Base-by-base conservation (phyloP, 371 early-diverging fungal species). In the Mortierella sp. region DNA sequence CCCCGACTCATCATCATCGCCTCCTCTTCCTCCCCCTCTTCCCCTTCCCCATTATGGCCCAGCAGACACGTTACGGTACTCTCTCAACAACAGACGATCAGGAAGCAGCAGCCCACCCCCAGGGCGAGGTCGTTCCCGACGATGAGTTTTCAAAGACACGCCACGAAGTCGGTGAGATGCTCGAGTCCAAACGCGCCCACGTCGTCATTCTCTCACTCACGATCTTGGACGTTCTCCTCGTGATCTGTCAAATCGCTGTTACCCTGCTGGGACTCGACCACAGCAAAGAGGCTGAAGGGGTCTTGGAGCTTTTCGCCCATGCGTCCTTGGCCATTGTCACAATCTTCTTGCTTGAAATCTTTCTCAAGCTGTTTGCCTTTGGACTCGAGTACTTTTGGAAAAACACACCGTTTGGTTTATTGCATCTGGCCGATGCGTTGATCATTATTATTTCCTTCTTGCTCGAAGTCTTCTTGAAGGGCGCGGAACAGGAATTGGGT, bases 371-470 rank as follows among this genome's bases (percentile, higher is more conserved):
- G 41, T 76, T 54, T 42, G 62, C 78, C 2, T 76, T 76, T 52
- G 78, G 78, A 5, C 53, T 50, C 0, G 30, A 51, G 0, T 76
- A 63, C 67, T 76, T 76, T 56, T 76, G 78, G 78, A 58, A 7
- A 1, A n/a, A 30, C 18, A 57, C 47, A 3, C 78, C 62, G 9
- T 46, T 57, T 27, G 78, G 78, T 13, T 14, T 69, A 8, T 43
- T 76, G 45, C 78, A 76, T 51, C 48, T 76, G 26, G 48, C 53
- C 19, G 78, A 76, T 59, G 78, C 78, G 23, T 3, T 70, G 21
- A 76, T 76, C 27, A 76, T 76, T 50, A 51, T 70, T 28, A 50
- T 70, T 51, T 76, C 78, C 6, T 76, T 76, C 58, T 34, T 70
- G 28, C 54, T 76, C 26, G 78, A 76, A 43, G 58, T 76, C 53